Base-by-base conservation (phyloP, 2,329 filamentous ascomycete genomes). In the Penicillium brasilianum region DNA sequence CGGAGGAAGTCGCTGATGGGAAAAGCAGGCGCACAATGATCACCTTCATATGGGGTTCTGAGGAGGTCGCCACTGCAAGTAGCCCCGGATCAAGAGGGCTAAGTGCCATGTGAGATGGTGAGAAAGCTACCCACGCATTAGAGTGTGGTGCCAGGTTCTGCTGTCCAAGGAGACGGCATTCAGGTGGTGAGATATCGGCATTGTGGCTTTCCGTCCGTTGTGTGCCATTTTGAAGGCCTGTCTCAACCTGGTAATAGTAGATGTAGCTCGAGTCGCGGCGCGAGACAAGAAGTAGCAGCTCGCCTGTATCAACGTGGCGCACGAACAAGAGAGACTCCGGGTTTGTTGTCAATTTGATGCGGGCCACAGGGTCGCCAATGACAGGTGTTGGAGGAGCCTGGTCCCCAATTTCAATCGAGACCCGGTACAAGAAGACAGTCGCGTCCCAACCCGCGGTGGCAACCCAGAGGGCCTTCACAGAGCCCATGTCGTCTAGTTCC, bases 81-180 rank as follows among this genome's bases (percentile, higher is more conserved):
- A 89, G 70, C 4, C 78, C 78, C 1, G 83, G 75, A 66, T 88
- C 83, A 2, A 76, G 80, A 0, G 87, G 87, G 59, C 80, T 85
- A 1, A 85, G 70, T 9, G 84, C 82, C 20, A 89, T 76, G 48
- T 82, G 82, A 7, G 84, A 83, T 0, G 87, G 86, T 0, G 85
- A 87, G 69, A 88, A 89, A 1, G 85, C 81, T 14, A 87, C 75
- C 87, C 87, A 89, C n/a, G 86, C 81, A 68, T 85, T 88, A 3
- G 85, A 87, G 67, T 86, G 82, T 1, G 86, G 86, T 9, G 86
- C 85, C 2, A 88, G 79, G 64, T 88, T 88, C 66, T 88, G 86
- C 60, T 79, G 80, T 25, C 85, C 85, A 3, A 86, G 74, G 9
- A 84, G 75, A 28, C 69, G 67, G 53, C 80, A 74, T 55, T 75